Evolutionary conservation across 1,284 basidiomycete species (phyloP).

Genomic region (Ustilago sp.): DNA sequence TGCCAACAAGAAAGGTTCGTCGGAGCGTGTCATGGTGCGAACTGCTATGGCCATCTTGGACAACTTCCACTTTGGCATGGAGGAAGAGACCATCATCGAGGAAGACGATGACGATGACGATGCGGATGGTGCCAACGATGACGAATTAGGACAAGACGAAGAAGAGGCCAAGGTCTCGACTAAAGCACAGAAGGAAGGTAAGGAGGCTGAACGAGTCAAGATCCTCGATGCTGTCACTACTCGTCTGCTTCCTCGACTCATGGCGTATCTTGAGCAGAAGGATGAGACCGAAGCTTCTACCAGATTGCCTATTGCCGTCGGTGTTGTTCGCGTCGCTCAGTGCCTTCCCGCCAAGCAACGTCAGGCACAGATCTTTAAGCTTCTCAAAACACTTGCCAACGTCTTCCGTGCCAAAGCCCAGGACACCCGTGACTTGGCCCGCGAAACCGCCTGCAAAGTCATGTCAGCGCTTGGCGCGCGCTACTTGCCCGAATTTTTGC

Average conservation of each 20-base stretch:
- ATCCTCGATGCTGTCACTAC: conserved; percentile 82
- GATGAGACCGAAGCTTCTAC: conserved; percentile 83
- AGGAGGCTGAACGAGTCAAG: conserved; percentile 57
- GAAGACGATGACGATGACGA: conserved; percentile 31
- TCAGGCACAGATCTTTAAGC: conserved; percentile 77
- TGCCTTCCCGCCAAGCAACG: conserved; percentile 78
- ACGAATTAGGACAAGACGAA: conserved; percentile 53
- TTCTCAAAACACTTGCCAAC: conserved; percentile 87
- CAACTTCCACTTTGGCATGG: conserved; percentile 83
- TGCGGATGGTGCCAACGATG: conserved; percentile 74
- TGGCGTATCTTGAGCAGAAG: conserved; percentile 73
- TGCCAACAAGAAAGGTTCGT: conserved; percentile 78
- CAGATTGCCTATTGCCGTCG: conserved; percentile 80
- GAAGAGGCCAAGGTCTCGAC: conserved; percentile 23
- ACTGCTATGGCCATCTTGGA: conserved; percentile 87
- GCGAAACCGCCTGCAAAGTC: conserved; percentile 87
- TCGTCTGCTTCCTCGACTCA: conserved; percentile 64
- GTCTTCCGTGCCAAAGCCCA: conserved; percentile 91
- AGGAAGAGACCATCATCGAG: conserved; percentile 38
- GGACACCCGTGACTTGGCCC: conserved; percentile 88
- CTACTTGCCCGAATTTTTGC: conserved; percentile 80
- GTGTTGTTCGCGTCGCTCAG: conserved; percentile 85
- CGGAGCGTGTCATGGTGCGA: conserved; percentile 86
- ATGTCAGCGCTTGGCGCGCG: conserved; percentile 79
- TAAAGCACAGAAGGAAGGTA: conserved; percentile 14